phyloP scores from a whole-genome alignment of 192 early-diverging fungal genomes.

The Backusella liffmaniae region DNA sequence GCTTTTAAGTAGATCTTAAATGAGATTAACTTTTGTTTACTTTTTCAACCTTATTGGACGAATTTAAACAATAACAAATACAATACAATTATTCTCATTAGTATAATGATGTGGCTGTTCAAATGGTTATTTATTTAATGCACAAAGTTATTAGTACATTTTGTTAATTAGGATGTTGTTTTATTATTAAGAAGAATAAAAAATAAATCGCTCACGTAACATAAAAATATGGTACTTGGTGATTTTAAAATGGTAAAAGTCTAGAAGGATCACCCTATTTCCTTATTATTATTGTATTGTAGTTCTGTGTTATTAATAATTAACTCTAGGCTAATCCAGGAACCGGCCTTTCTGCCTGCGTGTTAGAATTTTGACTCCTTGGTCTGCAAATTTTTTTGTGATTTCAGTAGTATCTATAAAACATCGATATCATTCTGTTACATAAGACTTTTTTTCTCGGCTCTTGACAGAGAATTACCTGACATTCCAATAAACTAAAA shows the following conservation, averaged over 20 bases:
- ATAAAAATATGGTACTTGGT: not conserved
- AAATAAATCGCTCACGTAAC: not conserved
- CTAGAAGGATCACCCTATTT: not conserved
- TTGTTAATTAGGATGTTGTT: not conserved
- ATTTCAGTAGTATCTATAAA: conserved; percentile 70
- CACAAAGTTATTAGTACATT: not conserved
- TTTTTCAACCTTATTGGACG: not conserved
- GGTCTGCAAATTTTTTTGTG: conserved; percentile 74
- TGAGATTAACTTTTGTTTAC: not conserved
- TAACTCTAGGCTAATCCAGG: not conserved
- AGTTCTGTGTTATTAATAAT: not conserved
- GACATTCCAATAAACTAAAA: conserved; percentile 37
- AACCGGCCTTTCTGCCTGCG: conserved; percentile 28
- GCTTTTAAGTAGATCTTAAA: not conserved
- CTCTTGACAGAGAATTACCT: conserved; percentile 15
- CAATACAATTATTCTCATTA: not conserved
- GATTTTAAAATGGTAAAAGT: not conserved
- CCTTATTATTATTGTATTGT: not conserved
- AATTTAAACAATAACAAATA: not conserved
- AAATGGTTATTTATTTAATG: not conserved
- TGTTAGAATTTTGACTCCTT: conserved; percentile 80
- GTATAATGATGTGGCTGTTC: not conserved
- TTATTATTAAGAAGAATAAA: not conserved
- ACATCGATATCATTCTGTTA: not conserved
- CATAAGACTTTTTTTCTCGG: not conserved